Conservation (phyloP, 139 green algal species). For the Chlorella sp. region DNA sequence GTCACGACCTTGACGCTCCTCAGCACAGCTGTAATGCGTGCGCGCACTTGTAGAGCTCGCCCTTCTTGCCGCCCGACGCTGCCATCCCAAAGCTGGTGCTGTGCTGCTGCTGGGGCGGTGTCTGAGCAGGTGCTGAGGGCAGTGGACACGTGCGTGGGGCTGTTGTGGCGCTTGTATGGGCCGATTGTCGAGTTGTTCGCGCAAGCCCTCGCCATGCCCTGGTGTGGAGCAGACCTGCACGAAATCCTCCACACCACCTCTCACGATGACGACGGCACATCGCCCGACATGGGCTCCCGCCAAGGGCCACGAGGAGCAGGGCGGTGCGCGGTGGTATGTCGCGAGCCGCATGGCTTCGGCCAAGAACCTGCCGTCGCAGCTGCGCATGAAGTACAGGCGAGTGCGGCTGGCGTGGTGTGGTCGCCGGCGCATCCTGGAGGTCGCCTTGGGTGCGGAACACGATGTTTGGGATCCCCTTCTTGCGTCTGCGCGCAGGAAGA, state of each 20-base stretch:
- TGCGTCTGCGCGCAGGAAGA: slow-evolving; percentile 28
- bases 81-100: too few relatives aligned
- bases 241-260: too few relatives aligned
- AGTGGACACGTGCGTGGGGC: too few relatives aligned
- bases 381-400: slow-evolving; percentile 78
- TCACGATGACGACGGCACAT: slow-evolving; percentile 73
- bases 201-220: too few relatives aligned
- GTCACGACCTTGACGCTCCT: too few relatives aligned
- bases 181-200: too few relatives aligned
- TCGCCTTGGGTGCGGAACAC: background rate
- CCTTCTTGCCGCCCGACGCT: background rate
- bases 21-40: too few relatives aligned
- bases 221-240: too few relatives aligned
- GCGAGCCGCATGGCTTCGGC: slow-evolving; percentile 51
- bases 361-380: slow-evolving; percentile 66
- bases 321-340: slow-evolving; percentile 68
- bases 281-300: slow-evolving; percentile 81
- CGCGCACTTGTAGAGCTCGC: too few relatives aligned
- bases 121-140: too few relatives aligned
- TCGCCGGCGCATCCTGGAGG: background rate
- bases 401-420: background rate
- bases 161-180: too few relatives aligned
- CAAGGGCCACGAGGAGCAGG: slow-evolving; percentile 80
- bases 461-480: background rate
- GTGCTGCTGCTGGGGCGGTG: too few relatives aligned